These are phyloP conservation scores for Schwanniomyces vanrijiae DNA, from an alignment of 805 yeast genomes.

Conservation along the genomic window DNA sequence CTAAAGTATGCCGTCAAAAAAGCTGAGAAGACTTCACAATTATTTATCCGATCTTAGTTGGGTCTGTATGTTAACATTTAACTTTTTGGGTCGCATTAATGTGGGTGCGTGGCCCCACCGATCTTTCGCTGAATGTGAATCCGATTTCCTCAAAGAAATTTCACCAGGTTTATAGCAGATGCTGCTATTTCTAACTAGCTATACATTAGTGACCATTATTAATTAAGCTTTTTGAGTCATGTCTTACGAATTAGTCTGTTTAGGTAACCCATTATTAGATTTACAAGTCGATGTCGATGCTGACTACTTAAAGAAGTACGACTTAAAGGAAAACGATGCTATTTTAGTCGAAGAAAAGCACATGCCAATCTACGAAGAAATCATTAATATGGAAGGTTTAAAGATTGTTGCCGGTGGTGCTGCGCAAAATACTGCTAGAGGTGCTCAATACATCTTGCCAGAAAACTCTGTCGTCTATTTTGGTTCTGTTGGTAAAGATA, in stretches of 20 bases:
- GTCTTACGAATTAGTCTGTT: conserved; percentile 73
- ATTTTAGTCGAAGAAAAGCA: conserved; percentile 83
- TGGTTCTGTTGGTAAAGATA: conserved; percentile 95
- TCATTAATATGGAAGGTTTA: conserved; percentile 58
- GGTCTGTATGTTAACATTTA: too few relatives aligned
- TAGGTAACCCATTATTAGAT: conserved; percentile 92
- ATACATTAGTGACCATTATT: too few relatives aligned
- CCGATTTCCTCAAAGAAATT: neutral
- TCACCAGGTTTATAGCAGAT: neutral
- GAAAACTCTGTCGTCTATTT: conserved; percentile 81
- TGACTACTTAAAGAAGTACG: conserved; percentile 76
- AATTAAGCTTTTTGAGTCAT: conserved; percentile 20
- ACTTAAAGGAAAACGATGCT: conserved; percentile 88
- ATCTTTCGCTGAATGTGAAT: neutral
- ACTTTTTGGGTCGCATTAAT: neutral
- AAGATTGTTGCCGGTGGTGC: conserved; percentile 97
- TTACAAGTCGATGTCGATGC: conserved; percentile 73
- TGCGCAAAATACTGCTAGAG: conserved; percentile 98
- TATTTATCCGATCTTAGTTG: too few relatives aligned
- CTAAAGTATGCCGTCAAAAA: too few relatives aligned
- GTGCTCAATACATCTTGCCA: conserved; percentile 92
- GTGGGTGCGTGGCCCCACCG: neutral
- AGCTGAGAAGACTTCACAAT: too few relatives aligned
- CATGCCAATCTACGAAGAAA: conserved; percentile 82
- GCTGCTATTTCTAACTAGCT: neutral